Evolutionary conservation across 164 flowering plant species (phyloP).

Genomic region (Sextonia rubra): DNA sequence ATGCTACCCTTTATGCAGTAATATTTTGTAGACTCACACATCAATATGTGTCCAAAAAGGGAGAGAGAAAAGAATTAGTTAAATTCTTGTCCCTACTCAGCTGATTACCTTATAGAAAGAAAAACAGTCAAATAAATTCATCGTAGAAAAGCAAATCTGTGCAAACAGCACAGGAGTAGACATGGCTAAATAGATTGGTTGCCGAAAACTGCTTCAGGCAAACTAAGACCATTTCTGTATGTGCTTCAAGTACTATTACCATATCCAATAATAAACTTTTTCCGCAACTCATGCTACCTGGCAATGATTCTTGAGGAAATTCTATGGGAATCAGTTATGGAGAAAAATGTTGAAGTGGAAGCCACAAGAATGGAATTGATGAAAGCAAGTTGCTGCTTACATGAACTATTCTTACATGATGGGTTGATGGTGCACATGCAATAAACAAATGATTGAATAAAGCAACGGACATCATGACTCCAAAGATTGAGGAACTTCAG

Average conservation of each 20-base stretch:
- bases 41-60: no score
- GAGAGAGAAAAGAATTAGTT: no score
- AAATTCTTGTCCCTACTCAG: no score
- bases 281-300: slow-evolving; percentile 53
- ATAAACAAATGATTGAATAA: not conserved
- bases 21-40: no score
- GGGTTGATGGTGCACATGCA: not conserved
- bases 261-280: slow-evolving; percentile 36
- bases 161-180: no score
- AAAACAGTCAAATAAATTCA: no score
- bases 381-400: not conserved
- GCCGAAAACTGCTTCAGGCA: slow-evolving; percentile 10
- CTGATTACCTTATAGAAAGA: no score
- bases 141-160: no score
- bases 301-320: slow-evolving; percentile 7
- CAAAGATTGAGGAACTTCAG: slow-evolving; percentile 32
- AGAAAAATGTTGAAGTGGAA: not conserved
- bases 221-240: slow-evolving; percentile 17
- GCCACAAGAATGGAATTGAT: not conserved
- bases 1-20: no score
- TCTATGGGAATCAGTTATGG: not conserved
- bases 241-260: slow-evolving; percentile 19
- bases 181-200: slow-evolving; percentile 2
- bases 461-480: slow-evolving; percentile 24
- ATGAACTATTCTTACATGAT: not conserved